Base-by-base conservation (phyloP, 768 basidiomycete species). In the Leccinum disarticulatum region DNA sequence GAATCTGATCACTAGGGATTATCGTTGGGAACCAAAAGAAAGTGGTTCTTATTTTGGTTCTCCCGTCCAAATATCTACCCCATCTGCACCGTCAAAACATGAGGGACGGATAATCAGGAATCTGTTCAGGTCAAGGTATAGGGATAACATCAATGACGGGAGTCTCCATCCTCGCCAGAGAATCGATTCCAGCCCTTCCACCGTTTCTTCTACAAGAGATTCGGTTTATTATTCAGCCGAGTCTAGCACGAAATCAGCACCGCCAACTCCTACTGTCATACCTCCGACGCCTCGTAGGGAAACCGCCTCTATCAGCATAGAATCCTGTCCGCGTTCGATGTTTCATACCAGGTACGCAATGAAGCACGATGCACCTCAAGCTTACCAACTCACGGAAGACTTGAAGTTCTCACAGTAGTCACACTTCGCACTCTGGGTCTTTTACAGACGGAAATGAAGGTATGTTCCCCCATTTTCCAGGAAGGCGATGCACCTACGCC, bases 1-100 rank as follows among this genome's bases (percentile, higher is more conserved):
- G 36, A 54, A 63, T 17, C 10, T 70, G 43, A 58, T 70, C 48
- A 52, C 60, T 13, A 54, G 13, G 22, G 15, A 43, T 17, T 49
- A 47, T 55, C 35, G 1, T 38, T 70, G 68, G 68, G 10, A 48
- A 46, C 28, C 30, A 14, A 19, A 54, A 30, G n/a, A 33, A 0
- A 36, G 2, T 5, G 68, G 59, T 14, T 54, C 50, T 33, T 63
- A 63, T 50, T 63, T 65, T 19, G 66, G 61, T 7, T 57, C 63
- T 22, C 49, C 17, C 3, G 58, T 59, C 17, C 57, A 25, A 28
- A 55, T 4, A 43, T 4, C 41, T 6, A 33, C 22, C 28, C 25
- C 43, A 46, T 28, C 50, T 22, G 19, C 19, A n/a, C 14, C 46
- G 19, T 38, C 43, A 30, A 30, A 14, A 35, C 28, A 13, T 25